Percentiles rank a stretch among this genome's conserved stretches.
phyloP scores from a whole-genome alignment of 495 filamentous ascomycete species.

The Hypoxylon lienhwacheense region DNA sequence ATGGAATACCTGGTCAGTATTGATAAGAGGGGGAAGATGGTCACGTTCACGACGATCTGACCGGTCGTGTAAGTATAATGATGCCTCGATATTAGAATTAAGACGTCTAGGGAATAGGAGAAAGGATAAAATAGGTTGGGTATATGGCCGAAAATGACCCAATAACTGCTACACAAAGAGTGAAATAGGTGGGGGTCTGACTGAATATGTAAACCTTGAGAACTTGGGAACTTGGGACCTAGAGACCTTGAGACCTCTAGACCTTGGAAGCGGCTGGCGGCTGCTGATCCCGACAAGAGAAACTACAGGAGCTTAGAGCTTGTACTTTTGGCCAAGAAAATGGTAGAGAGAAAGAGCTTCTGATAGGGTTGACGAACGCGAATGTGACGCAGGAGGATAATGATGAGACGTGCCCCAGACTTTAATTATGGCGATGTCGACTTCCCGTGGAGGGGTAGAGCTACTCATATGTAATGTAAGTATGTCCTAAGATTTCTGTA shows the following conservation, averaged over 20 bases:
- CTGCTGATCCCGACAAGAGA: slow-evolving; percentile 27
- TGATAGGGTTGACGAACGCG: slow-evolving; percentile 18
- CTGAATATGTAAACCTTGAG: too few relatives aligned
- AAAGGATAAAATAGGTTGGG: slow-evolving; percentile 10
- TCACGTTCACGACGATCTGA: slow-evolving; percentile 32
- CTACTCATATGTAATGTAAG: too few relatives aligned
- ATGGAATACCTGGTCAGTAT: slow-evolving; percentile 9
- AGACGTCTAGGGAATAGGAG: slow-evolving; percentile 15
- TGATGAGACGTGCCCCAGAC: slow-evolving; percentile 31
- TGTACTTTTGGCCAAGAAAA: slow-evolving; percentile 5
- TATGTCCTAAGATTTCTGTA: too few relatives aligned
- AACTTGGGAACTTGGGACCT: too few relatives aligned
- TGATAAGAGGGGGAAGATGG: slow-evolving; percentile 8
- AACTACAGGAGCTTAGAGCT: slow-evolving; percentile 13
- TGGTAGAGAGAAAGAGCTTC: not conserved
- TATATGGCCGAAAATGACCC: slow-evolving; percentile 13
- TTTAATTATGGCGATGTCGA: slow-evolving; percentile 31
- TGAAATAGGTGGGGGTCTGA: slow-evolving; percentile 32
- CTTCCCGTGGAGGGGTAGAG: slow-evolving; percentile 26
- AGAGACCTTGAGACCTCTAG: too few relatives aligned
- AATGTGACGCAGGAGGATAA: slow-evolving; percentile 25
- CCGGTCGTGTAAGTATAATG: slow-evolving; percentile 29
- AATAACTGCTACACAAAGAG: slow-evolving; percentile 5
- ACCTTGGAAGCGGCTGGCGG: slow-evolving; percentile 28
- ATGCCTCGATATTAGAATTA: slow-evolving; percentile 16